phyloP scores from a whole-genome alignment of 139 green algal genomes.

The Pleodorina starrii region DNA sequence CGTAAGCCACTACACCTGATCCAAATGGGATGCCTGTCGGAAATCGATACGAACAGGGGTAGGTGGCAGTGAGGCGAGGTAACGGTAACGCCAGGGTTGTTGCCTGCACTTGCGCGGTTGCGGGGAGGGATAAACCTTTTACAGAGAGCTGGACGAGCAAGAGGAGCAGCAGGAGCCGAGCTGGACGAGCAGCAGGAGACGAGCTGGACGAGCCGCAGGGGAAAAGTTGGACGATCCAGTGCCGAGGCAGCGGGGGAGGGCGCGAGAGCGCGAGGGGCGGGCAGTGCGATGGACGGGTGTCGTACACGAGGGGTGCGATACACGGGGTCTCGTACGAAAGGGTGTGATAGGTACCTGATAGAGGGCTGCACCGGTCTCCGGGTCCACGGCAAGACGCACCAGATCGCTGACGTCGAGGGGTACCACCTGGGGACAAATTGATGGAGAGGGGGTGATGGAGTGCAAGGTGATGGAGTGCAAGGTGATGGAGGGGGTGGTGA shows the following conservation, averaged over 20 bases:
- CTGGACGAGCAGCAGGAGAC: not conserved
- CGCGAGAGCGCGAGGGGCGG: too few relatives aligned
- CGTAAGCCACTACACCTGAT: not conserved
- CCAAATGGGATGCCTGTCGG: not conserved
- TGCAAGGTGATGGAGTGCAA: not conserved
- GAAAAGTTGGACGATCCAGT: not conserved
- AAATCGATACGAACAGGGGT: not conserved
- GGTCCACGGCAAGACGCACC: not conserved
- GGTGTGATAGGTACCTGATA: constrained; percentile 8
- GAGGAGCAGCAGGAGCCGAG: not conserved
- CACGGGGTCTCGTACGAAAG: not conserved
- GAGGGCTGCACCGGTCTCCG: not conserved
- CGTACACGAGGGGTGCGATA: too few relatives aligned
- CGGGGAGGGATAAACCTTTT: too few relatives aligned
- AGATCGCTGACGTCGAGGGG: not conserved
- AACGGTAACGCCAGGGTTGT: not conserved
- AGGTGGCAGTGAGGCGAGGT: not conserved
- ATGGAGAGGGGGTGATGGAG: not conserved
- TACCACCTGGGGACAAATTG: not conserved
- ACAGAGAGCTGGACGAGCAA: not conserved
- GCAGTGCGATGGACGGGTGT: too few relatives aligned
- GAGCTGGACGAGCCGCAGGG: not conserved
- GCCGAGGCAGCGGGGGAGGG: not conserved
- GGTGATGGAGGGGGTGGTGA: not conserved
- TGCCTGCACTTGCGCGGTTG: not conserved